phyloP scores from a whole-genome alignment of 768 basidiomycete genomes.

The Suillus sp. region DNA sequence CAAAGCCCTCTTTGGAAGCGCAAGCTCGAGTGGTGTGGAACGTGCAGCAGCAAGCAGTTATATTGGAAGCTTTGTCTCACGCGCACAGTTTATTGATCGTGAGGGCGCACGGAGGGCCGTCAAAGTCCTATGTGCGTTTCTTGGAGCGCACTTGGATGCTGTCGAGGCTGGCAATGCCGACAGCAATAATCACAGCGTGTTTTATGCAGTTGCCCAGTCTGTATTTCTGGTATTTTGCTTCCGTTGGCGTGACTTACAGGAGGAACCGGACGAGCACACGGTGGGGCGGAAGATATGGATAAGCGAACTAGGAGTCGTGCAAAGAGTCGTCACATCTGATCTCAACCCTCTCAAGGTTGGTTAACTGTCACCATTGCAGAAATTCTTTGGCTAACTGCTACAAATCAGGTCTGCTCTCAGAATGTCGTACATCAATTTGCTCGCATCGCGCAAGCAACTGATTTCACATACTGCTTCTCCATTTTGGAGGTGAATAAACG shows the following conservation, averaged over 20 bases:
- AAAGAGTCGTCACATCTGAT: constrained; percentile 75
- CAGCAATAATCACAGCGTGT: constrained; percentile 62
- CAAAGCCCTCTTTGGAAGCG: constrained; percentile 68
- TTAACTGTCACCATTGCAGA: not conserved
- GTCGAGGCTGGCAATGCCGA: constrained; percentile 39
- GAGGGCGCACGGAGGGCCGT: constrained; percentile 74
- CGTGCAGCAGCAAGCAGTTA: constrained; percentile 94
- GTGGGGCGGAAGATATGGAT: constrained; percentile 77
- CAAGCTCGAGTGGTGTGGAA: constrained; percentile 53
- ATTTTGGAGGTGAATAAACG: constrained; percentile 89
- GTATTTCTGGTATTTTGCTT: constrained; percentile 98
- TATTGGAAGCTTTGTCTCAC: constrained; percentile 88
- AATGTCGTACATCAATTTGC: constrained; percentile 95
- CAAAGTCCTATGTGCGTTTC: constrained; percentile 82
- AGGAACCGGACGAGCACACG: constrained; percentile 58
- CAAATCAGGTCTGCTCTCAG: constrained; percentile 77
- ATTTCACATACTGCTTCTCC: constrained; percentile 92
- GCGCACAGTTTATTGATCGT: constrained; percentile 83
- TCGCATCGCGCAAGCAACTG: constrained; percentile 85
- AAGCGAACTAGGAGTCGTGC: constrained; percentile 72
- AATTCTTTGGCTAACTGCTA: not conserved
- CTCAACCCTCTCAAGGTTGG: constrained; percentile 88
- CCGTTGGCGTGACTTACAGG: constrained; percentile 86
- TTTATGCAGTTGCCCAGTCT: constrained; percentile 91
- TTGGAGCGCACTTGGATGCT: constrained; percentile 76